phyloP scores from a whole-genome alignment of 2,329 filamentous ascomycete genomes.

The Lithohypha guttulata region DNA sequence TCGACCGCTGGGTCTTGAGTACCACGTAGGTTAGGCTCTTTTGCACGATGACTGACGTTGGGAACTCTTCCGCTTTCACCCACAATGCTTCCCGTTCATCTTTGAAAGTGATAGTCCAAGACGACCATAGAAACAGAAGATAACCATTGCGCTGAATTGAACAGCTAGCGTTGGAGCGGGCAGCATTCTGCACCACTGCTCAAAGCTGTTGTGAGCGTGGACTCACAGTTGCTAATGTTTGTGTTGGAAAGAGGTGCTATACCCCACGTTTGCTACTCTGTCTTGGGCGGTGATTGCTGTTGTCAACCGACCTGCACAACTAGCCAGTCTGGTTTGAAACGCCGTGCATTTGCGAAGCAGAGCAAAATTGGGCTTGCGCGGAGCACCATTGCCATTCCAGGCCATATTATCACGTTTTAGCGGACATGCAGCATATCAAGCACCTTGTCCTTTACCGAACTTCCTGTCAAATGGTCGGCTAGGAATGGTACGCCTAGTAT shows the following conservation, averaged over 20 bases:
- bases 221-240: background rate
- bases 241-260: conserved; percentile 1
- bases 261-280: conserved; percentile 1
- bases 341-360: background rate
- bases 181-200: background rate
- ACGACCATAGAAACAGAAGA: no score
- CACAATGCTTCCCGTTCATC: no score
- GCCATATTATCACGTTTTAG: background rate
- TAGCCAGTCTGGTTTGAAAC: background rate
- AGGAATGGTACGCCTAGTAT: conserved; percentile 11
- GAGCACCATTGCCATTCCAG: background rate
- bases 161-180: no score
- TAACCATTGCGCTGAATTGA: no score
- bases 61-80: no score
- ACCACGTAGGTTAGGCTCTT: no score
- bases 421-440: background rate
- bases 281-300: background rate
- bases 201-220: background rate
- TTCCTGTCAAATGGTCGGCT: background rate
- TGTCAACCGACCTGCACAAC: background rate
- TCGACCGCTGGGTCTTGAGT: no score
- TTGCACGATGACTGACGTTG: no score
- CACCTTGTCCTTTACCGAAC: background rate
- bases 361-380: background rate
- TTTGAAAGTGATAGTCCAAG: no score